A percentile compares a stretch with the other conserved stretches of the same genome.
Conservation (phyloP, 2,329 filamentous ascomycete species). For the Xylariomycetidae sp. region DNA sequence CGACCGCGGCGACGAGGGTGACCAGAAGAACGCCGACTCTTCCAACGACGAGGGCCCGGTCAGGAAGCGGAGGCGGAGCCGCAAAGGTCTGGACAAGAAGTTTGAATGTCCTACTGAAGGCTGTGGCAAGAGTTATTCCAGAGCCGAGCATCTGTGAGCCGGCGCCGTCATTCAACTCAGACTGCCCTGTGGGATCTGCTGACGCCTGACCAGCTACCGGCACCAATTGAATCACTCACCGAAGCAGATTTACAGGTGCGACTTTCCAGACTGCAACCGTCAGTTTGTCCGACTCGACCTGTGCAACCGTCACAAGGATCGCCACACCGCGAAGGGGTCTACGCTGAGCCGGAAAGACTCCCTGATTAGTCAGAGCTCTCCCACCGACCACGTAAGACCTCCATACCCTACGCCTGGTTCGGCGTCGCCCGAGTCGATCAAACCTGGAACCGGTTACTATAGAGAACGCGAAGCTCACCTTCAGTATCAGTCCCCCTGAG, state of each 20-base stretch:
- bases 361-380: constrained; percentile 49
- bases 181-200: constrained; percentile 10
- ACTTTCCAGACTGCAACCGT: constrained; percentile 84
- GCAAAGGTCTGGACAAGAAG: constrained; percentile 74
- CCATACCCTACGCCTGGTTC: constrained; percentile 37
- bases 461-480: constrained; percentile 35
- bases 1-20: constrained; percentile 34
- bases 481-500: constrained; percentile 43
- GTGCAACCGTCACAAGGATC: constrained; percentile 77
- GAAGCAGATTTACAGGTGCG: constrained; percentile 91
- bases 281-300: constrained; percentile 92
- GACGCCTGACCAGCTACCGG: constrained; percentile 54
- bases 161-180: neutral
- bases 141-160: constrained; percentile 84
- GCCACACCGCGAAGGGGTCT: constrained; percentile 75
- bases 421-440: constrained; percentile 43
- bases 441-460: constrained; percentile 37
- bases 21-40: constrained; percentile 41
- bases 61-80: constrained; percentile 63
- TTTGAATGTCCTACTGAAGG: constrained; percentile 81
- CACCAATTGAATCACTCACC: constrained; percentile 95
- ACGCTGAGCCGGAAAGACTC: constrained; percentile 71
- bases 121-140: constrained; percentile 93
- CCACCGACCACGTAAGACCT: constrained; percentile 35
- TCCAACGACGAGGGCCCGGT: constrained; percentile 50